Base-by-base conservation (phyloP, 768 basidiomycete genomes). In the Fomitopsis serialis region DNA sequence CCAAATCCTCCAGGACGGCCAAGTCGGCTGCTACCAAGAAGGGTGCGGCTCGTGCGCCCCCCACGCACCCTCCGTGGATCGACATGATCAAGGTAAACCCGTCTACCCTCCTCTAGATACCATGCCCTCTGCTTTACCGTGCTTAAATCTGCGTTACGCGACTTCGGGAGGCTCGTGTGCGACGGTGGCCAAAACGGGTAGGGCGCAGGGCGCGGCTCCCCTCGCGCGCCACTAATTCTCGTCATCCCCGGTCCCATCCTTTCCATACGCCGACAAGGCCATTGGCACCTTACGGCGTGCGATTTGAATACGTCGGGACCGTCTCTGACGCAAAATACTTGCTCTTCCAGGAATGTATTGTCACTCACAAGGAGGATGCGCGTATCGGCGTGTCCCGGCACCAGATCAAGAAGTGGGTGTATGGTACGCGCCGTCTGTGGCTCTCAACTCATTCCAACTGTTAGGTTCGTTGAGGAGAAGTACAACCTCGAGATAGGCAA, bases 361-460 rank as follows among this genome's bases (percentile, higher is more conserved):
- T 77, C 56, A 77, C 73, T 51, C 72, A 84, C 69, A 79, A 78
- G 7, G 90, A 92, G 29, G 90, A 92, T 58, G 80, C 87, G 53
- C 87, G 92, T 54, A 68, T 68, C 53, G 93, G 92, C 61, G 93
- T 95, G 57, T 95, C 92, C 60, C 85, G 95, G 45, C 89, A 85
- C 51, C 81, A 85, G 63, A 94, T 97, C 75, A 97, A 97, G 84
- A 96, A 91, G 89, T 95, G 58, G 61, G 79, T 75, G 23, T 23
- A 35, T 49, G 21, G 37, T 36, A 56, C 45, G 54, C 61, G 45
- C 51, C 42, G 37, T 37, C 24, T 32, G 57, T 51, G 52, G 56
- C 45, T 23, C 21, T 47, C n/a, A 54, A 43, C 25, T 48, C 25
- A 10, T 52, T 42, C 19, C 27, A 13, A n/a, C 5, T 49, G 34